Percentiles rank a stretch among this genome's conserved stretches.
Conservation (phyloP, 2,329 filamentous ascomycete genomes). For the Fusarium pseudograminearum region DNA sequence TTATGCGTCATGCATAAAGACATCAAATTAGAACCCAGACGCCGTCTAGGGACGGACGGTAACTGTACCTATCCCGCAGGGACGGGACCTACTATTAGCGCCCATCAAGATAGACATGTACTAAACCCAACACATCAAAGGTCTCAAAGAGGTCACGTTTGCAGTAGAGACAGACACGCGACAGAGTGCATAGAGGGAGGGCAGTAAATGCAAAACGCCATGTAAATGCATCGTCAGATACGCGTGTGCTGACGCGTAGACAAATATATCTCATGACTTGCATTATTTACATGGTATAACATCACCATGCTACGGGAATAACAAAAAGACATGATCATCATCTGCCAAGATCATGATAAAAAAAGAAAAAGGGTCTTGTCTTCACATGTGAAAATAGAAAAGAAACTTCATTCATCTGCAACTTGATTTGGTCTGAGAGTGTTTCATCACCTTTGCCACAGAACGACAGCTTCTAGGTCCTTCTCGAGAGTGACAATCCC, state of each 20-base stretch:
- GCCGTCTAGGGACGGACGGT: neutral
- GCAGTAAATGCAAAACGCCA: conserved; percentile 6
- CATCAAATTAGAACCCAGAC: conserved; percentile 25
- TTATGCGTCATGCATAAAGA: conserved; percentile 9
- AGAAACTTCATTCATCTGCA: conserved; percentile 22
- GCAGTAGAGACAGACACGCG: too few species aligned
- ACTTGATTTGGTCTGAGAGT: conserved; percentile 33
- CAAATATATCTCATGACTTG: conserved; percentile 14
- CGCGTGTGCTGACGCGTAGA: conserved; percentile 33
- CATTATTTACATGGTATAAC: conserved; percentile 4
- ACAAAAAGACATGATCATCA: conserved; percentile 6
- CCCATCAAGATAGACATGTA: conserved; percentile 1
- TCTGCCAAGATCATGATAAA: conserved; percentile 14
- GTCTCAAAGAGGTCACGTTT: conserved; percentile 14
- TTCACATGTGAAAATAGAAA: conserved; percentile 30
- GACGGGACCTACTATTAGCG: conserved; percentile 29
- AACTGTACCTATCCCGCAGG: conserved; percentile 10
- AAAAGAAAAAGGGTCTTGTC: conserved; percentile 32
- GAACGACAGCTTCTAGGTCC: conserved; percentile 27
- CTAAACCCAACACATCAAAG: conserved; percentile 25
- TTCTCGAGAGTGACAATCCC: conserved; percentile 22
- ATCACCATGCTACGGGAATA: neutral
- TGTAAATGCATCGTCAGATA: conserved; percentile 5
- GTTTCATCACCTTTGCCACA: conserved; percentile 40
- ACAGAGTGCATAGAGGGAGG: neutral